These are phyloP conservation scores for Aspergillus baeticus DNA, from an alignment of 495 filamentous ascomycete genomes.

Conservation along the genomic window DNA sequence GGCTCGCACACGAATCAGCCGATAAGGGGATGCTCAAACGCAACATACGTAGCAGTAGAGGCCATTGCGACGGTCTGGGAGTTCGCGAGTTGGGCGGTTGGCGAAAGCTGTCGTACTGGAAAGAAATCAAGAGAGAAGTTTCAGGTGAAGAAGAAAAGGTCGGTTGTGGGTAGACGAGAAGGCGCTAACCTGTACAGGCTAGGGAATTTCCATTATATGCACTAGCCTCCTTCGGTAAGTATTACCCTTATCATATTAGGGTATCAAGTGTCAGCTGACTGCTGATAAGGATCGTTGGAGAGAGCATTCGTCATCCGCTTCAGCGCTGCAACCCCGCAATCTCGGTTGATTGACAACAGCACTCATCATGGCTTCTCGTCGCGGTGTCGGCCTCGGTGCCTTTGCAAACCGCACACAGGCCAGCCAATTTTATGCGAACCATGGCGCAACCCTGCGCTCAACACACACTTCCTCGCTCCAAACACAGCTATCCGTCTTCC, in stretches of 20 bases:
- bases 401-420: slow-evolving; percentile 81
- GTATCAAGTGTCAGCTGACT: slow-evolving; percentile 13
- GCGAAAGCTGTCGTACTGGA: slow-evolving; percentile 38
- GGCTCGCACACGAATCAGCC: slow-evolving; percentile 45
- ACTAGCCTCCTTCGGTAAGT: slow-evolving; percentile 27
- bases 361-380: slow-evolving; percentile 45
- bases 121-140: slow-evolving; percentile 32
- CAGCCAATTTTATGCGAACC: slow-evolving; percentile 79
- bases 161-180: slow-evolving; percentile 32
- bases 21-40: slow-evolving; percentile 36
- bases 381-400: slow-evolving; percentile 86
- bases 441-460: slow-evolving; percentile 80
- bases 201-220: slow-evolving; percentile 2
- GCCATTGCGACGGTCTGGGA: slow-evolving; percentile 47
- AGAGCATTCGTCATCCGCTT: not conserved
- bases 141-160: slow-evolving; percentile 27
- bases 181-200: slow-evolving; percentile 22
- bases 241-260: slow-evolving; percentile 36
- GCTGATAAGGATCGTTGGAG: slow-evolving; percentile 5
- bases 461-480: slow-evolving; percentile 78
- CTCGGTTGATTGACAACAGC: not conserved
- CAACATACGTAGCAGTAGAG: slow-evolving; percentile 63
- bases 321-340: slow-evolving; percentile 4
- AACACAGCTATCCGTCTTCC: slow-evolving; percentile 94
- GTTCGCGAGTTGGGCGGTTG: slow-evolving; percentile 43